These are phyloP conservation scores for Asclepias syriaca DNA, from an alignment of 257 asterid genomes.

Conservation along the genomic window DNA sequence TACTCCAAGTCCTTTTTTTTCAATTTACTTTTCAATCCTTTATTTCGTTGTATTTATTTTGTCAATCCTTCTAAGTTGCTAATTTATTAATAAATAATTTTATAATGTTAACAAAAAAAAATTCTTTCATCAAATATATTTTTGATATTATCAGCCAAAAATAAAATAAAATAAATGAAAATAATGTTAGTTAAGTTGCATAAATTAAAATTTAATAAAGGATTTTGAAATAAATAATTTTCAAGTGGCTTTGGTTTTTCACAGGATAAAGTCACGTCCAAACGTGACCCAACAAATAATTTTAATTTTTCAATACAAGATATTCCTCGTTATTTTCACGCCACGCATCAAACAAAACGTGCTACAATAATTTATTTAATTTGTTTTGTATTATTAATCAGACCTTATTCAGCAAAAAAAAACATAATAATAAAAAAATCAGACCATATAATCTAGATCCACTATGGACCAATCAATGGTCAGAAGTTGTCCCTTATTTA, in stretches of 20 bases:
- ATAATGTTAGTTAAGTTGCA: neutral
- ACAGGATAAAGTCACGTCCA: neutral
- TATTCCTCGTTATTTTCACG: constrained; percentile 14
- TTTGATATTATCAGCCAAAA: too few species aligned
- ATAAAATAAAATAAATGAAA: too few species aligned
- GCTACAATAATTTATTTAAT: constrained; percentile 6
- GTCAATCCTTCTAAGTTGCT: too few species aligned
- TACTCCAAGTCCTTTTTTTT: too few species aligned
- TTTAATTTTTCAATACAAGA: neutral
- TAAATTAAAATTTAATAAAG: neutral
- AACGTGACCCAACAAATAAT: constrained; percentile 6
- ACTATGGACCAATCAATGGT: neutral
- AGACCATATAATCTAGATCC: neutral
- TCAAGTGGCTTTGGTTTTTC: constrained; percentile 7
- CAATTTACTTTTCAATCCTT: too few species aligned
- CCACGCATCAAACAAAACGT: constrained; percentile 25
- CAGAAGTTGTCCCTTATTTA: neutral
- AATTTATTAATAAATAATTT: too few species aligned
- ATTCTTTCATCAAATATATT: too few species aligned
- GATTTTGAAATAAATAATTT: neutral
- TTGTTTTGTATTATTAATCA: neutral
- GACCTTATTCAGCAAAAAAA: too few species aligned
- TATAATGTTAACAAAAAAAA: too few species aligned
- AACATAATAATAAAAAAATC: too few species aligned
- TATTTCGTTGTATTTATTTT: too few species aligned